Evolutionary conservation across 371 early-diverging fungal species (phyloP).

Genomic region (Circinella umbellata): DNA sequence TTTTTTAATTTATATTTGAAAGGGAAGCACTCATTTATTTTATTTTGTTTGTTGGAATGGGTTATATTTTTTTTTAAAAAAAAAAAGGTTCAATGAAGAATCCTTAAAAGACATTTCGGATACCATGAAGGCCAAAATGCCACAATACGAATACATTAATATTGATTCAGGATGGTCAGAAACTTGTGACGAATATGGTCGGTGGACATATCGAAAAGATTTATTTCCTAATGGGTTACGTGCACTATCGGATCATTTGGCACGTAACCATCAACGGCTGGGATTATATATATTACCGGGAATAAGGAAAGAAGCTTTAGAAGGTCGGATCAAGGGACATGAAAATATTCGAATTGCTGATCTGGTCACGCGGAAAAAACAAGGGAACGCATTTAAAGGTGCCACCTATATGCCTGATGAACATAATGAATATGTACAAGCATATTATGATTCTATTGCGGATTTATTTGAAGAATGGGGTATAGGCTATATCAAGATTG

Average conservation of each 20-base stretch:
- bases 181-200: slow-evolving; percentile 33
- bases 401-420: slow-evolving; percentile 34
- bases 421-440: slow-evolving; percentile 20
- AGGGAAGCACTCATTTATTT: background rate
- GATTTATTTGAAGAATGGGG: slow-evolving; percentile 40
- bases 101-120: slow-evolving; percentile 36
- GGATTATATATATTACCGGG: slow-evolving; percentile 41
- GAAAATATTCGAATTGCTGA: slow-evolving; percentile 26
- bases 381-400: slow-evolving; percentile 38
- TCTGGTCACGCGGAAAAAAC: slow-evolving; percentile 13
- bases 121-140: slow-evolving; percentile 35
- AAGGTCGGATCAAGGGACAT: slow-evolving; percentile 14
- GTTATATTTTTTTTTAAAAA: background rate
- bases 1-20: background rate
- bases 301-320: slow-evolving; percentile 30
- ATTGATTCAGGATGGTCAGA: slow-evolving; percentile 43
- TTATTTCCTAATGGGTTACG: slow-evolving; percentile 35
- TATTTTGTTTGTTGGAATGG: background rate
- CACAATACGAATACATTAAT: slow-evolving; percentile 39
- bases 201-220: slow-evolving; percentile 36
- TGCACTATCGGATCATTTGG: slow-evolving; percentile 24
- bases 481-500: slow-evolving; percentile 34
- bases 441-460: slow-evolving; percentile 38
- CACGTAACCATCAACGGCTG: slow-evolving; percentile 32
- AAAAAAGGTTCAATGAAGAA: slow-evolving; percentile 35